These are phyloP conservation scores for Medicago lupulina DNA, from an alignment of 306 rosid species.

Conservation along the genomic window DNA sequence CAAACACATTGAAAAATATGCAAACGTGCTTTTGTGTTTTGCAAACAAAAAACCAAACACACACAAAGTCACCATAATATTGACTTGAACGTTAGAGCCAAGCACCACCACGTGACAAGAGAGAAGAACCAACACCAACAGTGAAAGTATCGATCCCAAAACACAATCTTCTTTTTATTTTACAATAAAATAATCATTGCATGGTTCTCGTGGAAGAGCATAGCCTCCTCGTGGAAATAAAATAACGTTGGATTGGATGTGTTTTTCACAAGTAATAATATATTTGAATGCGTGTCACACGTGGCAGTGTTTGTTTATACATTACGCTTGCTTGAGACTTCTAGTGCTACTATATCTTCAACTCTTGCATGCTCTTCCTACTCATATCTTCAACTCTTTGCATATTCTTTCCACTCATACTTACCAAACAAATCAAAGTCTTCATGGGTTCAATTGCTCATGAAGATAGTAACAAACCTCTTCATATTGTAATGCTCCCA, in stretches of 20 bases:
- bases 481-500: constrained; percentile 64
- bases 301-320: background rate
- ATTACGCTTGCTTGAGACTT: background rate
- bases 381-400: background rate
- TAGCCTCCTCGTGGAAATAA: background rate
- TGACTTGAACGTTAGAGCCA: too few relatives aligned
- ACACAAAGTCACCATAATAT: too few relatives aligned
- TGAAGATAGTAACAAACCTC: constrained; percentile 40
- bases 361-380: background rate
- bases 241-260: background rate
- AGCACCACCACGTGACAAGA: background rate
- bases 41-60: too few relatives aligned
- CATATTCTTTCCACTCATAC: background rate
- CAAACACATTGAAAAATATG: too few relatives aligned
- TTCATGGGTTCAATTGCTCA: constrained; percentile 3
- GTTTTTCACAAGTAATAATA: too few relatives aligned
- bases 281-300: background rate
- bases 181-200: constrained; percentile 8
- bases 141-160: background rate
- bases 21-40: too few relatives aligned
- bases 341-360: background rate
- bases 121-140: background rate
- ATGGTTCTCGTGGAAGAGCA: constrained; percentile 19
- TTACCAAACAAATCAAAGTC: background rate
- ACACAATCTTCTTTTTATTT: background rate